Conservation (phyloP, 257 asterid species). For the Thymus quinquecostatus region DNA sequence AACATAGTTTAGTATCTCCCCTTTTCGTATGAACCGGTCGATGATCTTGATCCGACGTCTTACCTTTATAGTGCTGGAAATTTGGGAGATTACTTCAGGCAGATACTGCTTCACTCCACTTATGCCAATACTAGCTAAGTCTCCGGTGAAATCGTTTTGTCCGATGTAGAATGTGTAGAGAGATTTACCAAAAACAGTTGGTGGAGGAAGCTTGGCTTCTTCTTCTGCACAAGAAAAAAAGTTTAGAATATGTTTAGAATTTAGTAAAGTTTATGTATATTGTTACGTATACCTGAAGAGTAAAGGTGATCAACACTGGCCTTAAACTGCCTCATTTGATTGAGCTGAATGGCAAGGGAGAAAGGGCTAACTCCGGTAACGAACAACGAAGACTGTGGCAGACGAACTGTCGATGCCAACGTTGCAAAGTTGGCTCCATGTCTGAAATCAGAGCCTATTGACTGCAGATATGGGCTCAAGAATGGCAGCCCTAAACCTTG, state of each 20-base stretch:
- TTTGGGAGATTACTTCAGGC: constrained; percentile 71
- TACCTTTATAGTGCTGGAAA: constrained; percentile 68
- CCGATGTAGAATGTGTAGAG: constrained; percentile 83
- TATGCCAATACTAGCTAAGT: constrained; percentile 53
- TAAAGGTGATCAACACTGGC: constrained; percentile 44
- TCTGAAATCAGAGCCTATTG: constrained; percentile 76
- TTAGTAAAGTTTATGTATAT: too few species aligned
- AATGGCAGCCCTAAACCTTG: constrained; percentile 72
- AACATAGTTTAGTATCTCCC: not conserved
- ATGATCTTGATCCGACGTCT: not conserved
- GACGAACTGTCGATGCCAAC: constrained; percentile 68
- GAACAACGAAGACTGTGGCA: constrained; percentile 69
- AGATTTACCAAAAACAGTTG: constrained; percentile 63
- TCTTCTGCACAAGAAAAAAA: constrained; percentile 29
- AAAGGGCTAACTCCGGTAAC: constrained; percentile 82
- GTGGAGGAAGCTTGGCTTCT: constrained; percentile 48
- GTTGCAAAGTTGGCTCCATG: constrained; percentile 87
- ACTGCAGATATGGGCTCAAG: constrained; percentile 72
- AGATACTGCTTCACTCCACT: constrained; percentile 57
- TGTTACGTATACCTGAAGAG: constrained; percentile 11
- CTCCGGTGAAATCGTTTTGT: constrained; percentile 78
- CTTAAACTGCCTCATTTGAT: constrained; percentile 72
- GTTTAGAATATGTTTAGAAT: too few species aligned
- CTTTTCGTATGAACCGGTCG: too few species aligned
- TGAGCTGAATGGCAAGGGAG: constrained; percentile 75